Base-by-base conservation (phyloP, 805 yeast genomes). In the Lipomyces starkeyi region DNA sequence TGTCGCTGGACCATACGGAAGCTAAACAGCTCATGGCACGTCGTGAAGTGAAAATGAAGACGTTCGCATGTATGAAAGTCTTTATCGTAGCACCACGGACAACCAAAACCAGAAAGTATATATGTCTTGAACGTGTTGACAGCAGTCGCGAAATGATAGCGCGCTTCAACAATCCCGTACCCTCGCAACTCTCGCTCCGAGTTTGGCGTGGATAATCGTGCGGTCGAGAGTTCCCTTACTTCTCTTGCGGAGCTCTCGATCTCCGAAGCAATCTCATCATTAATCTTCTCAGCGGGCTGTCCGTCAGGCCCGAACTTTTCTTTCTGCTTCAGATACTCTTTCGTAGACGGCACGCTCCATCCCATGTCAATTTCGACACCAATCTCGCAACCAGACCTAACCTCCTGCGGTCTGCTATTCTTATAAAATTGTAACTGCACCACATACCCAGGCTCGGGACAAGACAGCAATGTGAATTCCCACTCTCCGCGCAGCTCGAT, bases 321-420 rank as follows among this genome's bases (percentile, higher is more conserved):
- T 37, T 27, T 22, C 17, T 4, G 20, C 17, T 32, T 53, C 60
- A 20, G 20, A 27, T 54, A 17, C 11, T 53, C 29, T 13, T 25
- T n/a, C 49, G 17, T 14, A 2, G 62, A 35, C 37, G 70, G 71
- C 25, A 60, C 54, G 5, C 67, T 62, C 71, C 71, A 68, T 34
- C 71, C 71, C 59, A 64, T 61, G 27, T 68, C 70, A 5, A 68
- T 40, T 52, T 66, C 61, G 25, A 67, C 35, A 25, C 71, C 70
- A 37, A 66, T 63, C 40, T 57, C 69, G 43, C 40, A 34, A 2
- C 65, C 65, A 13, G 62, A 34, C 56, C 58, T 59, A 22, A 58
- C 60, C 27, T 63, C 65, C 37, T 63, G 63, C 20, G 29, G 11
- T n/a, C n/a, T 17, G 13, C 71, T 61, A 34, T 57, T 34, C 20